Conservation (phyloP, 2,329 filamentous ascomycete species). For the Plenodomus lindquistii region DNA sequence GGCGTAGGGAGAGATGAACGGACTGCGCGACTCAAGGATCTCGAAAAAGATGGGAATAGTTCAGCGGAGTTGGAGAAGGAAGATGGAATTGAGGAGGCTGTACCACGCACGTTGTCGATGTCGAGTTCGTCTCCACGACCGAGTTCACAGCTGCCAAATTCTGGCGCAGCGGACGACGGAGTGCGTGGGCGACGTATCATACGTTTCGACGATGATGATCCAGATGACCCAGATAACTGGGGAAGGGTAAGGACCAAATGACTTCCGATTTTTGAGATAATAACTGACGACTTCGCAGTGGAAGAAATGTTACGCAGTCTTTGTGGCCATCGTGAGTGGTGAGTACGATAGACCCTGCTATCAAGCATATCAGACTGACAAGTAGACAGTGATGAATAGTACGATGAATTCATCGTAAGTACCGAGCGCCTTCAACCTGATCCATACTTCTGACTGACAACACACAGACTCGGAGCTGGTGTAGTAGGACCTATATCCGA, state of each 20-base stretch:
- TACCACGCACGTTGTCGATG: conserved; percentile 10
- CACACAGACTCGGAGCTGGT: conserved; percentile 60
- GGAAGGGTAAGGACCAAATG: conserved; percentile 26
- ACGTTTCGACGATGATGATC: conserved; percentile 46
- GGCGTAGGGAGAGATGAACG: conserved; percentile 17
- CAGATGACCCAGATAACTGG: conserved; percentile 51
- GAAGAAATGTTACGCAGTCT: conserved; percentile 60
- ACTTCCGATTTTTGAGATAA: background rate
- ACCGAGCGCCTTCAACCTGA: background rate
- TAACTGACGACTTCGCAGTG: conserved; percentile 39
- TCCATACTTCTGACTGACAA: background rate
- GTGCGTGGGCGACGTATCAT: conserved; percentile 33
- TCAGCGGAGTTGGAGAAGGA: conserved; percentile 28
- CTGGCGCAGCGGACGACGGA: conserved; percentile 2
- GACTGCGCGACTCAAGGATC: conserved; percentile 15
- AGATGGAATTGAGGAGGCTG: conserved; percentile 31
- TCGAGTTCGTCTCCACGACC: conserved; percentile 10
- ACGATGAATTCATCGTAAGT: conserved; percentile 63
- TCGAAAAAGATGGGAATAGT: conserved; percentile 28
- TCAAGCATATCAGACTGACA: conserved; percentile 2
- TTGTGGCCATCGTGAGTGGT: conserved; percentile 62
- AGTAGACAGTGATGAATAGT: conserved; percentile 58
- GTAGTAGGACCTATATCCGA: conserved; percentile 61
- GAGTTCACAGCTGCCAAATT: conserved; percentile 10
- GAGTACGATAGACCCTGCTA: conserved; percentile 1